Evolutionary conservation across 2,329 filamentous ascomycete species (phyloP), one percentile per base, ranked within the genome.

Genomic region (Aspergillus sp.): DNA sequence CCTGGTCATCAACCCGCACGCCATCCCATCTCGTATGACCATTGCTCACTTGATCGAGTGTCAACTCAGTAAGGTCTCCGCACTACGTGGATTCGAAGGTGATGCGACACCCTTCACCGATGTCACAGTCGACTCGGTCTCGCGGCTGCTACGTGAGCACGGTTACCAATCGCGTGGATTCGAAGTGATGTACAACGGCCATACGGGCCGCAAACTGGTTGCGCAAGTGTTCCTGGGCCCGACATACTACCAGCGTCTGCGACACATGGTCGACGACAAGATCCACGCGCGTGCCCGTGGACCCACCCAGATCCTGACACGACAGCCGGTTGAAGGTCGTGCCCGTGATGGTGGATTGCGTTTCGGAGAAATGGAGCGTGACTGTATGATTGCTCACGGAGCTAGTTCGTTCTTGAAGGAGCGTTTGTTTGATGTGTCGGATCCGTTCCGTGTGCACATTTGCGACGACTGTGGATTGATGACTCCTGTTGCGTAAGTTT

Each of bases 361-460:
- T 67, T 98, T 98, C 82, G 93, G 93, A 84, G 93, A 98, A 78
- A 98, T 98, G 93, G 94, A 98, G 74, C 91, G 94, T 75, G 94
- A 98, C 82, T 98, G 93, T 70, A 98, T 98, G 93, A 98, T 98
- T 76, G 90, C 94, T n/a, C 94, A 98, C 68, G 93, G 93, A 66
- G 93, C 94, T 3, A 91, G 89, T 47, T 86, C 90, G 1, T 98
- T 98, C 80, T 74, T 98, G 65, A 98, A 98, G 75, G 93, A 98
- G 77, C 83, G 93, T 62, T 74, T 98, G 49, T 96, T 98, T 63
- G 91, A 97, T 68, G 93, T 98, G 44, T 95, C 89, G 46, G 93
- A 98, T 74, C 91, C 93, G 33, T 98, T 97, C 80, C 81, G 90
- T 69, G 93, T 98, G 50, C 93, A 98, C 71, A 86, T 98, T 63